phyloP scores from a whole-genome alignment of 108 stramenopile genomes.

The Cyclostephanos tholiformis region DNA sequence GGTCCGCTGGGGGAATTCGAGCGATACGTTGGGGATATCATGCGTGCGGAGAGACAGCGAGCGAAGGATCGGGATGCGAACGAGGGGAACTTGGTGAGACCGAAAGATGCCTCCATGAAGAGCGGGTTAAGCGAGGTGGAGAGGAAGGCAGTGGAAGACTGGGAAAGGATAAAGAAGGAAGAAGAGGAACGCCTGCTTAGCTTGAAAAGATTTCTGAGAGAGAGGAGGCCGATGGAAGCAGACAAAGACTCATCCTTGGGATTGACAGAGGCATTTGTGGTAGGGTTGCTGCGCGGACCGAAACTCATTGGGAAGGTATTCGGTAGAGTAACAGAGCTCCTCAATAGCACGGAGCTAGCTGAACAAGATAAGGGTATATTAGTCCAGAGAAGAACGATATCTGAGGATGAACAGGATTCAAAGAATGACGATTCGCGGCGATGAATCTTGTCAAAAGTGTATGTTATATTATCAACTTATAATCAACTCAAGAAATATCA shows the following conservation, averaged over 20 bases:
- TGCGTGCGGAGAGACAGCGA: conserved; percentile 67
- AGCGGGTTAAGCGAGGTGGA: conserved; percentile 78
- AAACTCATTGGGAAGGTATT: conserved; percentile 57
- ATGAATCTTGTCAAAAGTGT: neutral
- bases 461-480: conserved; percentile 7
- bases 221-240: conserved; percentile 74
- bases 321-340: conserved; percentile 67
- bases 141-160: conserved; percentile 58
- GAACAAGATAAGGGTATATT: conserved; percentile 31
- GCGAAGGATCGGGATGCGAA: conserved; percentile 52
- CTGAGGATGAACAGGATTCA: conserved; percentile 6
- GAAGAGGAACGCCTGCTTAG: conserved; percentile 68
- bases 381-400: conserved; percentile 6
- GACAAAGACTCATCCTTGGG: conserved; percentile 59
- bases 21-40: conserved; percentile 57
- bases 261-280: conserved; percentile 65
- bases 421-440: neutral
- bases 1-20: conserved; percentile 85
- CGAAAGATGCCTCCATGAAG: conserved; percentile 66
- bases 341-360: conserved; percentile 57
- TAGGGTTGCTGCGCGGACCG: conserved; percentile 72
- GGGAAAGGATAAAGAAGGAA: conserved; percentile 63
- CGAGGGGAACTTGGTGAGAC: conserved; percentile 59
- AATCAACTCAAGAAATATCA: neutral
- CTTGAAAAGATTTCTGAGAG: conserved; percentile 58